These are phyloP conservation scores for Lablab purpureus DNA, from an alignment of 306 rosid species.

Conservation along the genomic window DNA sequence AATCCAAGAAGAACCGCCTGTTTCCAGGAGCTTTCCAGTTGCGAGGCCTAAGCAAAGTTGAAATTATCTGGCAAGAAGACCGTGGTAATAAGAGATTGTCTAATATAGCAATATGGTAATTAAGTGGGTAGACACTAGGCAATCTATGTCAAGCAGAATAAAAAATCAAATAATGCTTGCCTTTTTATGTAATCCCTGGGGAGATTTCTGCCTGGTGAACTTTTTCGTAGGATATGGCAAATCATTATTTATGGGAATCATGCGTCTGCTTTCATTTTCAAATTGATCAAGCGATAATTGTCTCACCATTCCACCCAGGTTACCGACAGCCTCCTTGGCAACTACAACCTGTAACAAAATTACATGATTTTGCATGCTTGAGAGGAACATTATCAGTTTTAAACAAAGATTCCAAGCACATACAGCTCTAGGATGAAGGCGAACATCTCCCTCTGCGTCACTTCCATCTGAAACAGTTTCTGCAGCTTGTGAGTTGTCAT, in stretches of 20 bases:
- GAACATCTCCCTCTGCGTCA: constrained; percentile 95
- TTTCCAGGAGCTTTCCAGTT: constrained; percentile 96
- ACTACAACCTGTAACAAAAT: constrained; percentile 86
- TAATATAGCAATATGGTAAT: constrained; percentile 36
- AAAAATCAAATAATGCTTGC: constrained; percentile 53
- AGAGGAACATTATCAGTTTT: constrained; percentile 31
- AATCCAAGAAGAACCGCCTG: constrained; percentile 95
- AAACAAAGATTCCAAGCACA: constrained; percentile 49
- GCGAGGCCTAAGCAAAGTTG: constrained; percentile 87
- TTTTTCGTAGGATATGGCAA: constrained; percentile 74
- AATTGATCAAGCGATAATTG: constrained; percentile 97
- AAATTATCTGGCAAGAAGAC: constrained; percentile 73
- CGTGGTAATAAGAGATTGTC: constrained; percentile 34
- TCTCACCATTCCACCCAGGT: constrained; percentile 98
- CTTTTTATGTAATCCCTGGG: constrained; percentile 97
- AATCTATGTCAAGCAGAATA: constrained; percentile 29
- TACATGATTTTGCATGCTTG: constrained; percentile 49
- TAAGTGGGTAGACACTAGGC: constrained; percentile 1
- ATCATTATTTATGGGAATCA: constrained; percentile 90
- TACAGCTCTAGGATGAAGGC: constrained; percentile 99
- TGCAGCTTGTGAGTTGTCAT: constrained; percentile 81
- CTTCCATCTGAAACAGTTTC: constrained; percentile 94
- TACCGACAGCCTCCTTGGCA: constrained; percentile 97
- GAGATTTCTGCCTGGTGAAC: constrained; percentile 94
- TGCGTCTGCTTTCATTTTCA: constrained; percentile 99